Conservation (phyloP, 495 filamentous ascomycete species). For the Aspergillus coremiiformis region DNA sequence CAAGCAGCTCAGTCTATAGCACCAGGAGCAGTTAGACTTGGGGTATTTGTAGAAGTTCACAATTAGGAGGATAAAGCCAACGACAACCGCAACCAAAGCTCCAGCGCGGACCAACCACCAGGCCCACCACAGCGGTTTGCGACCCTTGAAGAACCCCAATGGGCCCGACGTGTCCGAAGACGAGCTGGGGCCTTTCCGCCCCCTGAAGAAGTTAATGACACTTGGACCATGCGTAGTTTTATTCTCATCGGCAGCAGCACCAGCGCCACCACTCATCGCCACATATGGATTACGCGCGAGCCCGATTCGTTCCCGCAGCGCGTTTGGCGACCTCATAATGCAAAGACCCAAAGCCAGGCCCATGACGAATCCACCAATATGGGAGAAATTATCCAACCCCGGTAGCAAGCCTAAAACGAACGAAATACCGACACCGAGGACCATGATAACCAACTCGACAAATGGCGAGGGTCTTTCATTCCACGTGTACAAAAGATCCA, state of each 20-base stretch:
- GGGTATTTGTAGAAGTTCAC: constrained; percentile 82
- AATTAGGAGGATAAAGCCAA: constrained; percentile 77
- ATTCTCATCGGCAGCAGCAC: constrained; percentile 16
- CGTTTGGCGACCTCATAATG: constrained; percentile 77
- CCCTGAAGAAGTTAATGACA: constrained; percentile 34
- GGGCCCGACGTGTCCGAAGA: constrained; percentile 46
- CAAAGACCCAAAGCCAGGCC: constrained; percentile 80
- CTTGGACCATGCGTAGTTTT: constrained; percentile 15
- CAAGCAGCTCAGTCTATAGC: constrained; percentile 87
- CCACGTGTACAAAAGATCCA: constrained; percentile 94
- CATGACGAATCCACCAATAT: constrained; percentile 94
- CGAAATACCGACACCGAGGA: constrained; percentile 76
- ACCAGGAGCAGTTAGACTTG: constrained; percentile 73
- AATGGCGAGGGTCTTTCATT: constrained; percentile 61
- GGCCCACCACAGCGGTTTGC: constrained; percentile 90
- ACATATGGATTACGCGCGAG: constrained; percentile 57
- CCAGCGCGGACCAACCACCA: constrained; percentile 90
- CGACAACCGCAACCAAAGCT: constrained; percentile 66
- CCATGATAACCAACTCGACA: constrained; percentile 75
- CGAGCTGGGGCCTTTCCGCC: constrained; percentile 22
- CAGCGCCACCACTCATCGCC: constrained; percentile 44
- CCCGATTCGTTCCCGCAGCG: constrained; percentile 68
- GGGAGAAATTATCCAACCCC: constrained; percentile 92
- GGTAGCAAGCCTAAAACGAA: constrained; percentile 90
- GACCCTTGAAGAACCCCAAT: constrained; percentile 78